Evolutionary conservation across 2,329 filamentous ascomycete species (phyloP), one percentile per base, ranked within the genome.

Genomic region (Colletotrichum sp.): DNA sequence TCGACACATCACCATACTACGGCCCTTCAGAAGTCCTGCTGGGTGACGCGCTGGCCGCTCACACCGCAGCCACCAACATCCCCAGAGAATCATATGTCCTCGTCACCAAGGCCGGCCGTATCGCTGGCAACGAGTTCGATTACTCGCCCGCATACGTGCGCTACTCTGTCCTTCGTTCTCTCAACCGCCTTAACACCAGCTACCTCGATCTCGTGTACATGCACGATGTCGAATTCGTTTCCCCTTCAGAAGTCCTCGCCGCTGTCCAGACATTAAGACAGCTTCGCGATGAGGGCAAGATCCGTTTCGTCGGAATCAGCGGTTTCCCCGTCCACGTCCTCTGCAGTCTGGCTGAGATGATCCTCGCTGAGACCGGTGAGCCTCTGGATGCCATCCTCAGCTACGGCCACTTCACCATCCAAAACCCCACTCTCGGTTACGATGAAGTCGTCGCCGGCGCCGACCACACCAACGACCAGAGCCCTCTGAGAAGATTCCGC

Each of bases 371-470:
- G 63, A 74, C 72, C 1, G 71, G 71, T 7, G 67, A 75, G 74
- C 61, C 74, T 1, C 26, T 76, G 7, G 74, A 76, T 4, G 74
- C 72, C 3, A 13, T 76, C 3, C 60, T 74, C 13, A 76, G 72
- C 60, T 76, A 71, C 61, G 74, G 74, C 7, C 74, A 76, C 39
- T 74, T 76, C 52, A 76, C 74, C 18, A 63, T 76, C 18, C 74
- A 76, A 61, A 76, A 76, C 43, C 72, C 74, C 6, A 63, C 32
- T 2, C 74, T 76, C 10, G 71, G 98, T 85, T 94, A 95, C 1
- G 86, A 98, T 39, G 96, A 99, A 82, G 93, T 93, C 5, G 95
- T 98, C 36, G 92, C 98, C 87, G 96, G 94, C 52, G 98, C 98
- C 84, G 94, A 94, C 72, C 94, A 98, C 84, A 97, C 93, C 84